Percentiles rank a stretch among this genome's conserved stretches.
Evolutionary conservation across 768 basidiomycete genomes (phyloP).

Genomic region (Russula abietina): DNA sequence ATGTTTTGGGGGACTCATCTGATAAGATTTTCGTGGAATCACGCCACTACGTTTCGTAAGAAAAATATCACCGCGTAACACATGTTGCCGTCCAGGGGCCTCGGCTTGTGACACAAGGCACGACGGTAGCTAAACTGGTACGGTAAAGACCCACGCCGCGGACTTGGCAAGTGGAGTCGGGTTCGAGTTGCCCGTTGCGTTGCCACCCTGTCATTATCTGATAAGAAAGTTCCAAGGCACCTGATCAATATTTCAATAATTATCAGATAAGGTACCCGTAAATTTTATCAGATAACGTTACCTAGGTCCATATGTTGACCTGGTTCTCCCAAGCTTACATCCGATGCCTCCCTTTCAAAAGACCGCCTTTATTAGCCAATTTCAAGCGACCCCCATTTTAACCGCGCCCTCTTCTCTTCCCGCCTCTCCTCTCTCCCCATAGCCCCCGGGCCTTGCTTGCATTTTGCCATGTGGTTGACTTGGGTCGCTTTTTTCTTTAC

Average conservation of each 20-base stretch:
- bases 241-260: too few species aligned
- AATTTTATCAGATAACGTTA: conserved; percentile 7
- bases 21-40: conserved; percentile 19
- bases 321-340: neutral
- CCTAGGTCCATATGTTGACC: too few species aligned
- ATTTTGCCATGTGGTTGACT: conserved; percentile 15
- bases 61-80: neutral
- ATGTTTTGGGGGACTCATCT: conserved; percentile 13
- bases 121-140: too few species aligned
- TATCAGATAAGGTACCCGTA: neutral
- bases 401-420: conserved; percentile 1
- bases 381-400: neutral
- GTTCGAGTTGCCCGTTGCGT: too few species aligned
- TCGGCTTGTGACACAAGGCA: neutral
- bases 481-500: conserved; percentile 29
- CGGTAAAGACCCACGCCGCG: neutral
- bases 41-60: neutral
- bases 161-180: too few species aligned
- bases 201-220: neutral
- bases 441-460: neutral
- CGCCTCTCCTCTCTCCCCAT: neutral
- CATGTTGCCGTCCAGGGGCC: neutral
- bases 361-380: neutral
- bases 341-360: neutral
- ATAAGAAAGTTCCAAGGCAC: neutral